Base-by-base conservation (phyloP, 805 yeast species). In the Yarrowia sp. region DNA sequence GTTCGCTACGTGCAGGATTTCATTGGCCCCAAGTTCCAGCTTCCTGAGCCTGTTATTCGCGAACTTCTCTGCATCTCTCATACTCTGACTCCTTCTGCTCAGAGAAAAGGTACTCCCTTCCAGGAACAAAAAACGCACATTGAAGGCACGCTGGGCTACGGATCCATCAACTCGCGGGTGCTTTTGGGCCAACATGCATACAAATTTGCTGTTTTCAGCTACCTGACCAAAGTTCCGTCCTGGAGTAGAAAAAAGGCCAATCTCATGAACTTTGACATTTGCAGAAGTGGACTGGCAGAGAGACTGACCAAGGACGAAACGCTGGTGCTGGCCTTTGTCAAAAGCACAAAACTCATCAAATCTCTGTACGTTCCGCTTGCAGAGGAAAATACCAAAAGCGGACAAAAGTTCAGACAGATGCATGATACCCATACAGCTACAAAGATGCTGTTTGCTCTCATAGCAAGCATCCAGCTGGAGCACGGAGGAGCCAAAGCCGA, bases 231-330 rank as follows among this genome's bases (percentile, higher is more conserved):
- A 8, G 51, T 58, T 12, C 63, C 63, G 6, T 28, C 40, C n/a
- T 58, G 63, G 63, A 58, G 63, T 16, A 40, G 51, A 41, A 58
- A 58, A 30, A 41, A 58, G 40, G 51, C 51, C 9, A 58, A 41
- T n/a, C 21, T 30, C n/a, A 43, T 58, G 51, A 58, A 58, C 41
- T 58, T 41, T 21, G 63, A 58, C 32, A 41, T 58, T 8, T 58
- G 63, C 14, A 28, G 32, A 19, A 32, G 41, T 16, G 51, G 32
- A 1, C 32, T 58, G 28, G 63, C 63, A 1, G 51, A 30, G 3
- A 19, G 49, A 21, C 22, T 58, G 3, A 41, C 63, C 6, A n/a
- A 21, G 8, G 51, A 58, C n/a, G 61, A 54, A 9, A 41, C 51
- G 6, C n/a, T 58, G n/a, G 24, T 41, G 11, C n/a, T 43, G 16